A percentile compares a stretch with the other conserved stretches of the same genome.
These are phyloP conservation scores for Hippophae gyantsensis DNA, from an alignment of 306 rosid genomes.

Conservation along the genomic window DNA sequence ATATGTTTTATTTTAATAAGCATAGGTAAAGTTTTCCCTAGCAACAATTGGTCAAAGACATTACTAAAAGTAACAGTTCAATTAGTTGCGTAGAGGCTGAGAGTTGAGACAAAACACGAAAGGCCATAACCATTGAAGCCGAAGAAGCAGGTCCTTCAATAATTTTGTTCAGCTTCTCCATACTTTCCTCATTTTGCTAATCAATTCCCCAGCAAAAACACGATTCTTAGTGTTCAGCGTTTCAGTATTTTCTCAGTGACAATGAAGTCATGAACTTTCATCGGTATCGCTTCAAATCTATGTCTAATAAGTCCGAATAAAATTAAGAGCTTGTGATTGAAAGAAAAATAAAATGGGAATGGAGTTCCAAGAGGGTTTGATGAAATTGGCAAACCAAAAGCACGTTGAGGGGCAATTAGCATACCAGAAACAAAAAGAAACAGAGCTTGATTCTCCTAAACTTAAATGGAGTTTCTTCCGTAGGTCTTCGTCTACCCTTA, in stretches of 20 bases:
- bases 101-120: no score
- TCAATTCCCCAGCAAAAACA: no score
- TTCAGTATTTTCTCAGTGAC: neutral
- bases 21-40: no score
- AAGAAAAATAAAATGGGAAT: slow-evolving; percentile 4
- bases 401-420: slow-evolving; percentile 16
- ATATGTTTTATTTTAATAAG: no score
- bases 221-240: neutral
- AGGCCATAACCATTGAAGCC: no score
- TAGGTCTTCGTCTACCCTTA: slow-evolving; percentile 19
- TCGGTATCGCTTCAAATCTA: slow-evolving; percentile 6
- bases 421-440: slow-evolving; percentile 6
- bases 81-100: no score
- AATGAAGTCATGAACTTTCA: slow-evolving; percentile 14
- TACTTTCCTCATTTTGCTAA: slow-evolving; percentile 5
- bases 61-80: no score
- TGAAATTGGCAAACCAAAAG: slow-evolving; percentile 32
- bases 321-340: neutral
- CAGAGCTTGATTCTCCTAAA: slow-evolving; percentile 19
- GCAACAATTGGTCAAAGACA: no score
- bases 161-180: no score
- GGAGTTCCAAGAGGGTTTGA: slow-evolving; percentile 56
- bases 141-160: no score
- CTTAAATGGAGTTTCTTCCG: slow-evolving; percentile 65
- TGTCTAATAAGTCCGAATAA: neutral